Evolutionary conservation across 2,329 filamentous ascomycete species (phyloP), one percentile per base, ranked within the genome.

Genomic region (Colletotrichum caudatum): DNA sequence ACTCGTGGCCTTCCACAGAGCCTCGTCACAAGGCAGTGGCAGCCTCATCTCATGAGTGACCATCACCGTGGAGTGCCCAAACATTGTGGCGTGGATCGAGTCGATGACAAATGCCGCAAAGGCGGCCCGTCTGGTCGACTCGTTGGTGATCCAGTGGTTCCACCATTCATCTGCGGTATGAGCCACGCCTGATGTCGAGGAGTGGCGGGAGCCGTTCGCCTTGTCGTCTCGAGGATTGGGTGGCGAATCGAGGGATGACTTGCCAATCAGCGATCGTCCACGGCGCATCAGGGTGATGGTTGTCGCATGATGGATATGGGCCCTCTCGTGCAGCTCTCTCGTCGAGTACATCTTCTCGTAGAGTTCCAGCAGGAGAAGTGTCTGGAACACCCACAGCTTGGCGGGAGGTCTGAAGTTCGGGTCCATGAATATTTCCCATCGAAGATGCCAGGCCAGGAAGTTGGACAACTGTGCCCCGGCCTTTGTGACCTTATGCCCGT

Each of bases 281-380:
- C 96, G 90, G 46, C 96, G 92, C 95, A 99, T 98, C 71, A 98
- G 84, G 0, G 95, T 97, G 74, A 99, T 90, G 0, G 95, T 98
- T 0, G 95, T 98, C 18, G 95, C 95, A 79, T 99, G 96, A 78
- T 98, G 95, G 57, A 98, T 97, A 76, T 98, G 95, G 1, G 95
- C 95, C 75, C 96, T 89, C 81, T 99, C 96, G 80, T 99, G 96
- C 41, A 98, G 85, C 70, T 94, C 92, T 74, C 95, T 89, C 0
- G 95, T 97, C 50, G 94, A 96, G 80, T 95, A 98, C 93, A 97
- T 96, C 85, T 99, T 99, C 83, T 99, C 96, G 77, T 97, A 98
- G 0, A 97, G 84, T 80, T 99, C 96, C 16, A 98, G 86, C 6
- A 98, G 86, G 5, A 98, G 85, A 63, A 98, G 84, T 1, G 95